Evolutionary conservation across 495 filamentous ascomycete species (phyloP).

Genomic region (Xylaria bambusicola): DNA sequence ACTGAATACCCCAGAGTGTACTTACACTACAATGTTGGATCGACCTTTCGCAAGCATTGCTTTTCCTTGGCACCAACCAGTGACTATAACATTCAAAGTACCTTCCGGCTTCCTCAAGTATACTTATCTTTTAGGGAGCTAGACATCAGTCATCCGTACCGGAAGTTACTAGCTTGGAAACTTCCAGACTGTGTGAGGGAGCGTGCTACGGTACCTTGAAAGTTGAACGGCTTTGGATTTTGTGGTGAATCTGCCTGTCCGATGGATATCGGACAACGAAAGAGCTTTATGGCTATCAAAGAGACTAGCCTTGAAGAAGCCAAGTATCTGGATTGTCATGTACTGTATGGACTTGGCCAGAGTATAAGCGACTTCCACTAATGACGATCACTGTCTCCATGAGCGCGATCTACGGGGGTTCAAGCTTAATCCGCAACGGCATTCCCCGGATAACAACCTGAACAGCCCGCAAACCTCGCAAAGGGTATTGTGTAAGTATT

Average conservation of each 20-base stretch:
- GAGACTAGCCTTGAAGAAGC: constrained; percentile 18
- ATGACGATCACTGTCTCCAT: constrained; percentile 12
- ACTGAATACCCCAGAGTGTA: constrained; percentile 12
- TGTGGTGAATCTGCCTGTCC: too few relatives aligned
- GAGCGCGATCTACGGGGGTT: neutral
- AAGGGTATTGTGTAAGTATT: neutral
- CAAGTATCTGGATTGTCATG: too few relatives aligned
- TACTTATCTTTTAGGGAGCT: neutral
- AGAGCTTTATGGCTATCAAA: constrained; percentile 1
- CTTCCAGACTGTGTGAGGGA: neutral
- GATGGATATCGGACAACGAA: neutral
- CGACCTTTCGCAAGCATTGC: neutral
- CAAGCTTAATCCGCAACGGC: constrained; percentile 14
- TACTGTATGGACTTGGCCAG: too few relatives aligned
- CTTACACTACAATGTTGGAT: too few relatives aligned
- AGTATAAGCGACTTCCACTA: constrained; percentile 11
- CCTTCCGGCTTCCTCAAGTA: too few relatives aligned
- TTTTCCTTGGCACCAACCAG: constrained; percentile 10
- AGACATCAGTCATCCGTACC: neutral
- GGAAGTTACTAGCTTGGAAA: neutral
- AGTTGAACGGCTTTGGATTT: neutral
- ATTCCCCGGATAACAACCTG: constrained; percentile 14
- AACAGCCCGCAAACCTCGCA: neutral
- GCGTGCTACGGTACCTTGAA: too few relatives aligned
- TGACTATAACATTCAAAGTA: neutral